phyloP scores from a whole-genome alignment of 176 grass and related monocot genomes.

The Triticum urartu region DNA sequence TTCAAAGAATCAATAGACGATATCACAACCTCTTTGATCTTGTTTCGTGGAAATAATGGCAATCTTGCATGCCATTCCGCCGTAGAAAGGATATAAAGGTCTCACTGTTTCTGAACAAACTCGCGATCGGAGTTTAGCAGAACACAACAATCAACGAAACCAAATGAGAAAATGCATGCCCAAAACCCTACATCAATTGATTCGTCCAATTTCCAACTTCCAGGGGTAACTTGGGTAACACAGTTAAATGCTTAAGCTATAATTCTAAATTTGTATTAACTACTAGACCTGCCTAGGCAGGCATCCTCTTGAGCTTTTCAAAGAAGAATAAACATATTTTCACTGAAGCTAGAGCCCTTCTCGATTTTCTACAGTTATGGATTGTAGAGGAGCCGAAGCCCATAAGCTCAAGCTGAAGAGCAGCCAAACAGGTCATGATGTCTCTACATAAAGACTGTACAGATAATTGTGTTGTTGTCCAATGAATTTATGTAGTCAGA shows the following conservation, averaged over 20 bases:
- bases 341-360: not conserved
- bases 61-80: conserved; percentile 6
- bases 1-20: not conserved
- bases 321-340: not conserved
- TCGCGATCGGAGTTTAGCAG: not conserved
- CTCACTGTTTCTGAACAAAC: not conserved
- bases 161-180: not conserved
- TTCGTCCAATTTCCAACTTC: conserved; percentile 12
- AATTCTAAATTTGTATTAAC: not conserved
- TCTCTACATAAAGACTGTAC: not conserved
- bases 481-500: not conserved
- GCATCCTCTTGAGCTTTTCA: not conserved
- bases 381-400: not conserved
- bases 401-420: not conserved
- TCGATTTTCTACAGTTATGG: not conserved
- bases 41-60: not conserved
- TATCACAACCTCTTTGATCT: not conserved
- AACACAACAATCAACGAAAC: not conserved
- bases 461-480: not conserved
- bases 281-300: not conserved
- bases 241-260: not conserved
- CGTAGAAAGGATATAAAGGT: no score
- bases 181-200: not conserved
- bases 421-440: not conserved
- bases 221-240: not conserved